Conservation (phyloP, 1,284 basidiomycete genomes). For the Malassezia yamatoensis region DNA sequence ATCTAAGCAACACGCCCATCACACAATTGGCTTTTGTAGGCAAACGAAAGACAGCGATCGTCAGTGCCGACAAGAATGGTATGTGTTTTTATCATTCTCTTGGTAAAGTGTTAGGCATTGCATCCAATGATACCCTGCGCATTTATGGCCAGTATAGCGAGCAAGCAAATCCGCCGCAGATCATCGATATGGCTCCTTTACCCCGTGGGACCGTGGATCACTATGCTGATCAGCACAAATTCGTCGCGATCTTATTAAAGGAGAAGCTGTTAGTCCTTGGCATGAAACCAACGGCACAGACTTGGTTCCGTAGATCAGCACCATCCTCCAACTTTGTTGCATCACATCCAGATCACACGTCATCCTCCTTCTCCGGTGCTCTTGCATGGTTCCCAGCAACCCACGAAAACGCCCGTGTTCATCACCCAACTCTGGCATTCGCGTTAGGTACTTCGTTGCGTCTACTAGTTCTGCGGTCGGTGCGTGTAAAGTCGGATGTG, state of each 20-base stretch:
- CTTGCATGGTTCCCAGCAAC: constrained; percentile 40
- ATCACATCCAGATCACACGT: not conserved
- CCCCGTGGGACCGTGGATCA: constrained; percentile 70
- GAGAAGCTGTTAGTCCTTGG: constrained; percentile 86
- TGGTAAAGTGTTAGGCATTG: constrained; percentile 87
- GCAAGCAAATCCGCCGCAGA: constrained; percentile 21
- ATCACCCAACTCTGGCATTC: constrained; percentile 31
- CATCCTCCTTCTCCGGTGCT: constrained; percentile 9
- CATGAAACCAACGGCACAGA: constrained; percentile 78
- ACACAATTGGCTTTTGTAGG: constrained; percentile 82
- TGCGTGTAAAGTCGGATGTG: constrained; percentile 5
- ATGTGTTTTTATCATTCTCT: constrained; percentile 91
- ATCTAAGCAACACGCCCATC: constrained; percentile 74
- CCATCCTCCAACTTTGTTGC: not conserved
- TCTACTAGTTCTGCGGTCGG: constrained; percentile 22
- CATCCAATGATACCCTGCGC: constrained; percentile 84
- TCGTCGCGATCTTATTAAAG: constrained; percentile 78
- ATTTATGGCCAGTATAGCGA: constrained; percentile 73
- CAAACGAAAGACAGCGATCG: constrained; percentile 80
- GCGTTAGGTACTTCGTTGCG: constrained; percentile 28
- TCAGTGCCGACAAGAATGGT: constrained; percentile 81
- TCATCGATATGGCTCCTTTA: constrained; percentile 69
- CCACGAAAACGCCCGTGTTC: constrained; percentile 11
- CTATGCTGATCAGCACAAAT: constrained; percentile 68
- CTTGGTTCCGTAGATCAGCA: constrained; percentile 59